phyloP scores from a whole-genome alignment of 2,329 filamentous ascomycete species.

The Pseudogymnoascus sp. region DNA sequence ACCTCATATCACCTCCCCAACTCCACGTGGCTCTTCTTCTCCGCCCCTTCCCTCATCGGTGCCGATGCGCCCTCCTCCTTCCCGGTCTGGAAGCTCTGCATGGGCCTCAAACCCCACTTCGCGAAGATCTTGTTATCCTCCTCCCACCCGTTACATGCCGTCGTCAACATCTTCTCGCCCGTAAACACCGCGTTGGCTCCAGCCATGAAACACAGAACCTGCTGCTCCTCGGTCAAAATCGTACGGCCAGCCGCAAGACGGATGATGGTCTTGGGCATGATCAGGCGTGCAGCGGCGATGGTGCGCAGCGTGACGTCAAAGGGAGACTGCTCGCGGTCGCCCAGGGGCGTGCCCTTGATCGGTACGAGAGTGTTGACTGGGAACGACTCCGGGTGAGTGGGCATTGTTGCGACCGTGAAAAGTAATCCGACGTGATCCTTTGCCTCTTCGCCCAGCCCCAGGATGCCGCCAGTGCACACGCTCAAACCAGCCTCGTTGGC shows the following conservation, averaged over 20 bases:
- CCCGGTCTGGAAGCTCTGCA: constrained; percentile 41
- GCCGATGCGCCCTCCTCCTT: constrained; percentile 20
- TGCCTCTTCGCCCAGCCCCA: constrained; percentile 72
- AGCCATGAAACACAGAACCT: constrained; percentile 80
- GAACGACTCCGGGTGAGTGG: constrained; percentile 78
- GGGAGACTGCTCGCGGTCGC: constrained; percentile 60
- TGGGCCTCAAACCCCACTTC: constrained; percentile 71
- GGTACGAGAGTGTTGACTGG: constrained; percentile 86
- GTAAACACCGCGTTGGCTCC: constrained; percentile 94
- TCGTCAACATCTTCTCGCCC: constrained; percentile 92
- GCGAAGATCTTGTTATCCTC: constrained; percentile 79
- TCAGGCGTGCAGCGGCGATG: constrained; percentile 70
- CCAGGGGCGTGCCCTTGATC: constrained; percentile 81
- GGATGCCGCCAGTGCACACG: constrained; percentile 82
- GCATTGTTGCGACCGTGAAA: constrained; percentile 72
- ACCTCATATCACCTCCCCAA: neutral
- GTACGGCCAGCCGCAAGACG: constrained; percentile 77
- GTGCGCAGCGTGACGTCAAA: constrained; percentile 75
- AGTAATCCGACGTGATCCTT: constrained; percentile 75
- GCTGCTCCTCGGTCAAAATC: constrained; percentile 79
- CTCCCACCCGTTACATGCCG: constrained; percentile 83
- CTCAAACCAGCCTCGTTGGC: constrained; percentile 81
- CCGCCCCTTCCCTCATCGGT: constrained; percentile 13
- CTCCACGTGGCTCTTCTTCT: constrained; percentile 5
- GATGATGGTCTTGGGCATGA: constrained; percentile 81